Evolutionary conservation across 176 grass and related monocot genomes (phyloP).

Genomic region (Carex kokanica): DNA sequence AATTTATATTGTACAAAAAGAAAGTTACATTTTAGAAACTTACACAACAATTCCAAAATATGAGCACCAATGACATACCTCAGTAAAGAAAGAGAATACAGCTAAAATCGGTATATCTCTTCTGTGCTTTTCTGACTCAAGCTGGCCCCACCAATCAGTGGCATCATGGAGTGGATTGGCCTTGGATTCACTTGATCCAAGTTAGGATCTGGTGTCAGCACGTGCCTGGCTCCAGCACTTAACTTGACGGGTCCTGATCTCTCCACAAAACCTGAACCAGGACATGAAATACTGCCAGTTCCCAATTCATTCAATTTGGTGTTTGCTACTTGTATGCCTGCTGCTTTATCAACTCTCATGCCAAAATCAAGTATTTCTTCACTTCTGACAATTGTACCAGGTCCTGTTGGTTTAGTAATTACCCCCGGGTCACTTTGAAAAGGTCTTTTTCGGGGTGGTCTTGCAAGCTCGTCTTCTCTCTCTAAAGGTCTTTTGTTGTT

Average conservation of each 20-base stretch:
- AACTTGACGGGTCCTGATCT: constrained; percentile 25
- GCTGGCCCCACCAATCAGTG: not conserved
- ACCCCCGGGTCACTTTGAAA: not conserved
- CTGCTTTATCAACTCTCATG: not conserved
- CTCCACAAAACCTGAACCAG: not conserved
- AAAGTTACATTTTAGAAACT: not conserved
- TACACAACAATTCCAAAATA: constrained; percentile 9
- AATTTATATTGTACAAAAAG: constrained; percentile 15
- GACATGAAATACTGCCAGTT: not conserved
- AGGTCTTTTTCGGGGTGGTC: not conserved
- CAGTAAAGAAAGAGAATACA: constrained; percentile 1
- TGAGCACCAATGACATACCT: constrained; percentile 8
- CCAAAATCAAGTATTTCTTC: constrained; percentile 12
- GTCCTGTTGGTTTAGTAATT: not conserved
- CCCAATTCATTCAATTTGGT: not conserved
- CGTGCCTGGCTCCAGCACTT: constrained; percentile 24
- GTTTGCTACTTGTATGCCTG: not conserved
- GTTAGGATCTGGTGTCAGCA: constrained; percentile 17
- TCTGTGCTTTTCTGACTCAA: constrained; percentile 10
- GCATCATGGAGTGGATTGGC: constrained; percentile 9
- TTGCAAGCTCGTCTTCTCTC: not conserved
- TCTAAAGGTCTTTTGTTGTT: constrained; percentile 27
- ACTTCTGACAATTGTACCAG: not conserved
- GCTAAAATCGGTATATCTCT: constrained; percentile 21
- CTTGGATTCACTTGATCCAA: constrained; percentile 6